Base-by-base conservation (phyloP, 345 rosid genomes). In the Orychophragmus violaceus region DNA sequence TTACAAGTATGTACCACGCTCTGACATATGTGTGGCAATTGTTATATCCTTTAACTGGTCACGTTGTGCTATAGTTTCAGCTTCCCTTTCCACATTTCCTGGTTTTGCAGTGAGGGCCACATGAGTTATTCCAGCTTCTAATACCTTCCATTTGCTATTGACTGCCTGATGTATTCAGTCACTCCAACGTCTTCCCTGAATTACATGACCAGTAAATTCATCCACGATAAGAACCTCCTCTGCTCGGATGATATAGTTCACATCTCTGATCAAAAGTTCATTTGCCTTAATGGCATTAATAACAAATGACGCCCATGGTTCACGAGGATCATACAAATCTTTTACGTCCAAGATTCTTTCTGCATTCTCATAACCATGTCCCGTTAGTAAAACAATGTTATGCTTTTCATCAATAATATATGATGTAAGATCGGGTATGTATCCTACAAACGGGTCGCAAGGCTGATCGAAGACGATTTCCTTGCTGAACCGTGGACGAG, bases 141-240 rank as follows among this genome's bases (percentile, higher is more conserved):
- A 97, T 48, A 97, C 97, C 60, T 79, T 74, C 98, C 98, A 93
- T 85, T 93, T 93, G 9, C 98, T 97, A 37, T 54, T 78, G 37
- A 86, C 80, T 62, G 98, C 98, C 86, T 93, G 98, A 76, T 93
- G 98, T 79, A 93, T 91, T 64, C 98, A 97, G 77, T 93, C 98
- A 77, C 98, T 93, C 98, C 98, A 93, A 74, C 98, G 83, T 65
- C 98, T 84, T 28, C 98, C 98, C 98, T 93, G 97, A 97, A 93
- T 93, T 36, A 93, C 96, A 73, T 97, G 97, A 61, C 98, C 98
- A 50, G 98, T 87, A 74, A 93, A 90, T 81, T 93, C 98, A 70
- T 93, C 97, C 68, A 93, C 97, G 37, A 93, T 93, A 68, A 93
- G 91, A 68, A 93, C 97, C 81, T 93, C 97, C 82, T 86, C 87